Evolutionary conservation across 495 filamentous ascomycete species (phyloP), one percentile per base, ranked within the genome.

Genomic region (Xylaria castorea): DNA sequence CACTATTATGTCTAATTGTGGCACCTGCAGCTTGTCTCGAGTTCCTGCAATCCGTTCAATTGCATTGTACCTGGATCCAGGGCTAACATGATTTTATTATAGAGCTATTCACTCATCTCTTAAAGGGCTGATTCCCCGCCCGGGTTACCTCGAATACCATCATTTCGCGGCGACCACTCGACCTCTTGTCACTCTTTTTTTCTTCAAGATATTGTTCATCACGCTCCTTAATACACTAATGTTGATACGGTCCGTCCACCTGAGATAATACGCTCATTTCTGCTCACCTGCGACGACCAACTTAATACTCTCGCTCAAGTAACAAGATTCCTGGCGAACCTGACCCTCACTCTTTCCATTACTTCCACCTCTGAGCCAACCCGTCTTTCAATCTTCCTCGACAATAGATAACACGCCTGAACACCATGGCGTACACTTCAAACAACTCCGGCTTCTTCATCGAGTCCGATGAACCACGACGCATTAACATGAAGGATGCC

Each of bases 401-500:
- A 73, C 64, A 71, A 70, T 27, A 60, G 63, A 44, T 68, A 75
- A 57, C 68, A 68, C 74, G 74, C 76, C 70, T 51, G 62, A 70
- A 82, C 88, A 91, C 80, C 79, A 98, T 97, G 95, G 93, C 92
- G 73, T 92, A 89, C 84, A 83, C 89, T 69, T 83, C 83, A 66
- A 76, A 78, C 57, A 86, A 89, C 78, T 82, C 80, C 81, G 92
- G 88, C 76, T 98, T 91, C 84, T 98, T 99, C 81, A 91, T 97
- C 73, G 96, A 98, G 81, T 88, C 88, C 66, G 89, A 93, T 75
- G 91, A 95, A 73, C 76, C 83, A 71, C 73, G 71, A 72, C 82
- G 81, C 65, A 84, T 84, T 32, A 90, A 91, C 74, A 86, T 85
- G 75, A 90, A 92, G 78, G 93, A 94, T 78, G 90, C 92, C 74